phyloP scores from a whole-genome alignment of 371 early-diverging fungal species.

The Mucor sp. region DNA sequence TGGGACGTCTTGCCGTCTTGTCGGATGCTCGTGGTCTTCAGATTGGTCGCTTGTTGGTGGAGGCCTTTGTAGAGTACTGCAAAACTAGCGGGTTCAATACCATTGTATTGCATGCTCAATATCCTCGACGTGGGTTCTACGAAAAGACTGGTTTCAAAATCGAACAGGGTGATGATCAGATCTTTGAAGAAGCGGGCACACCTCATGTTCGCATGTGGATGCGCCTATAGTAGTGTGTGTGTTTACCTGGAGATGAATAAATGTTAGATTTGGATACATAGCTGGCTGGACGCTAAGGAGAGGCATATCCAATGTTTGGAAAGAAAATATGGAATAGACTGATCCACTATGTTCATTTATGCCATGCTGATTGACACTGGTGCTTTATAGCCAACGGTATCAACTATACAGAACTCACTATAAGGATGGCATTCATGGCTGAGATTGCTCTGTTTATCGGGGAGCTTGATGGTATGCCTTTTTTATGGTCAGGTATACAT shows the following conservation, averaged over 20 bases:
- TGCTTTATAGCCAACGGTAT: too few relatives aligned
- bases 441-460: too few relatives aligned
- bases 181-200: slow-evolving; percentile 45
- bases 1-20: slow-evolving; percentile 48
- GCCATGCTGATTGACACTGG: too few relatives aligned
- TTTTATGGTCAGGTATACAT: too few relatives aligned
- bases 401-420: too few relatives aligned
- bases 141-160: slow-evolving; percentile 43
- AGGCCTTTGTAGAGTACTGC: slow-evolving; percentile 28
- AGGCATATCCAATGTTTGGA: too few relatives aligned
- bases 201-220: slow-evolving; percentile 46
- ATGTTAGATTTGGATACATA: neutral
- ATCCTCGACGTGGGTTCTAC: slow-evolving; percentile 48
- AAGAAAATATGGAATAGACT: too few relatives aligned
- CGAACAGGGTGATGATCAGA: slow-evolving; percentile 36
- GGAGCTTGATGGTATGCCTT: too few relatives aligned
- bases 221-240: neutral
- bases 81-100: slow-evolving; percentile 15
- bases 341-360: too few relatives aligned
- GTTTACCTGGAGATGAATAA: neutral
- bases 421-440: too few relatives aligned
- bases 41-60: slow-evolving; percentile 32
- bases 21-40: slow-evolving; percentile 35
- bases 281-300: too few relatives aligned
- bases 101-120: slow-evolving; percentile 41